Evolutionary conservation across 176 grass and related monocot genomes (phyloP), one percentile per base, ranked within the genome.

Genomic region (Aegilops umbellulata): DNA sequence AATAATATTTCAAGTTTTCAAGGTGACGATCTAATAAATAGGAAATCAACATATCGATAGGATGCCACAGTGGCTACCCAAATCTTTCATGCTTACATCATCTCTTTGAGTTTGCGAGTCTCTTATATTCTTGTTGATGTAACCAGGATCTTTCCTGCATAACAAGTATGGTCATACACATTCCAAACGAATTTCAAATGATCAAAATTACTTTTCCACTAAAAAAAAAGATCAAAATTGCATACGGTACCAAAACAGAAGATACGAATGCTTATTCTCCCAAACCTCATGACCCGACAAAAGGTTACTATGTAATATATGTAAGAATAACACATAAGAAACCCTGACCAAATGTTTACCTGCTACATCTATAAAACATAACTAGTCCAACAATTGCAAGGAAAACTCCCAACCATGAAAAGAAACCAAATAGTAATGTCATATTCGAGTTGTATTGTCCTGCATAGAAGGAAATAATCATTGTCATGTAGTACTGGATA

Each of bases 301-400:
- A 75, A 24, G 83, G 57, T 57, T 75, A 5, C 65, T 57, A 57
- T 68, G 72, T 15, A 46, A 58, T 60, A 60, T n/a, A 44, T 11
- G 8, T 60, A 34, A 77, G 23, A 67, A 76, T 38, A 85, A 66
- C 75, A 76, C 26, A 8, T 39, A 81, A 46, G 58, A 60, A 73
- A 63, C 22, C 38, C 70, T 72, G 70, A 80, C 73, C 71, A 87
- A 44, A 80, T 75, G 61, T 13, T 38, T 89, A 98, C 96, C 92
- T 98, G 96, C 90, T 98, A 86, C 93, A 98, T 84, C 85, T 95
- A 87, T 95, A 95, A 90, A 98, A 94, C 93, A 98, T 89, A 74
- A 89, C 57, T 79, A 98, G 79, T 79, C 96, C 96, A 20, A 35
- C 73, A 65, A 76, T 85, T 69, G 96, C 92, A 55, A 95, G 79